Evolutionary conservation across 371 early-diverging fungal species (phyloP).

Genomic region (Chytridium lagenaria): DNA sequence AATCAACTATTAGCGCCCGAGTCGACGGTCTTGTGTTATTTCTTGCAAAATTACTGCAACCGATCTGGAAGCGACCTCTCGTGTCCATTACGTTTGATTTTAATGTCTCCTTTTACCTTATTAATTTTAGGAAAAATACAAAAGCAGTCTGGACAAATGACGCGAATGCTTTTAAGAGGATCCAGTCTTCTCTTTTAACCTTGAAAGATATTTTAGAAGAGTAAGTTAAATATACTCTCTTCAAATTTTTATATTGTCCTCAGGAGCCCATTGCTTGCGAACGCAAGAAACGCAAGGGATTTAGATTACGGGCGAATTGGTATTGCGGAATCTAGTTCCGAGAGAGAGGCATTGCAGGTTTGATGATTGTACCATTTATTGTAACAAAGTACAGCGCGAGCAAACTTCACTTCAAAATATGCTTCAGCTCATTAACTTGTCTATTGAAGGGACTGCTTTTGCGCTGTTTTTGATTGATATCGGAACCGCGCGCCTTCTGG

Average conservation of each 20-base stretch:
- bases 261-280: neutral
- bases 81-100: constrained; percentile 35
- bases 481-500: constrained; percentile 64
- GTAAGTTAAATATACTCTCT: neutral
- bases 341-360: neutral
- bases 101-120: no score
- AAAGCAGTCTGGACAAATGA: no score
- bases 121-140: no score
- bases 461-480: constrained; percentile 73
- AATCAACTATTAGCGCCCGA: constrained; percentile 63
- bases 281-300: neutral
- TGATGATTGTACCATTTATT: neutral
- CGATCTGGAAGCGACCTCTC: constrained; percentile 71
- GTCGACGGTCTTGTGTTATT: constrained; percentile 83
- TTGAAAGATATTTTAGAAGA: neutral
- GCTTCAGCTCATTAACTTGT: constrained; percentile 66
- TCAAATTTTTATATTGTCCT: neutral
- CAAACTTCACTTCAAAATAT: constrained; percentile 73
- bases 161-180: neutral
- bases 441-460: constrained; percentile 79
- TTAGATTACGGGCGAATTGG: neutral
- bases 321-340: neutral
- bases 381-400: constrained; percentile 48
- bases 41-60: constrained; percentile 69
- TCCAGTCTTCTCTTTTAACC: neutral